Evolutionary conservation across 163 green algal species (phyloP), one percentile per base, ranked within the genome.

Genomic region (Scenedesmus sp.): DNA sequence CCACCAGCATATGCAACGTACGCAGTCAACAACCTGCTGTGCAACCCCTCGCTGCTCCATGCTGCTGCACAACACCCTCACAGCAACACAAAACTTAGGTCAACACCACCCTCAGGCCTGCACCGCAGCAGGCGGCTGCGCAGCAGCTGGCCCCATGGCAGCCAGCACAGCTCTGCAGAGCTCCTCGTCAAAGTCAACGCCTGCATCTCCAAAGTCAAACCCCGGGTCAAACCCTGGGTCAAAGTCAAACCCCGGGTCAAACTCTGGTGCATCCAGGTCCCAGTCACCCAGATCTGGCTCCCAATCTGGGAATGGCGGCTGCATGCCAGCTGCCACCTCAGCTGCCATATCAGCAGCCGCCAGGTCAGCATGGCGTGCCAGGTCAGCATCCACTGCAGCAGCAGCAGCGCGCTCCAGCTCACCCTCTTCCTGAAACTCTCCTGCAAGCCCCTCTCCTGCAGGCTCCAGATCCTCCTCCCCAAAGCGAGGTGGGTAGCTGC

Each of bases 401-500:
- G 46, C 70, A 79, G 70, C 70, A 52, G 23, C 70, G 20, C 23
- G 23, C 12, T 23, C 70, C 70, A 79, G 70, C 23, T 79, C 23
- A 46, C 23, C 70, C 46, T 52, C 70, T 23, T 79, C 23, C 23
- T 79, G 23, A 79, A 54, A 60, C 54, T 64, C 73, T 23, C 60
- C 85, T 64, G 62, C 64, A 46, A 90, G 82, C 57, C 55, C 60
- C 55, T 16, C 62, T 88, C 23, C 34, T 5, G 82, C n/a, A 74
- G 2, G 13, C 64, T 62, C 6, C 34, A 66, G 12, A 3, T 46
- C 46, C 46, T 73, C 16, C 82, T 90, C 18, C 15, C 67, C 87
- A 46, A 91, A 64, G 3, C 81, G 74, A 0, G 87, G 87, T 15
- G 87, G 76, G 18, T 87, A 91, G 76, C 87, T 91, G 46, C 74